phyloP scores from a whole-genome alignment of 1,284 basidiomycete genomes.

The Filobasidium uniguttulatum region DNA sequence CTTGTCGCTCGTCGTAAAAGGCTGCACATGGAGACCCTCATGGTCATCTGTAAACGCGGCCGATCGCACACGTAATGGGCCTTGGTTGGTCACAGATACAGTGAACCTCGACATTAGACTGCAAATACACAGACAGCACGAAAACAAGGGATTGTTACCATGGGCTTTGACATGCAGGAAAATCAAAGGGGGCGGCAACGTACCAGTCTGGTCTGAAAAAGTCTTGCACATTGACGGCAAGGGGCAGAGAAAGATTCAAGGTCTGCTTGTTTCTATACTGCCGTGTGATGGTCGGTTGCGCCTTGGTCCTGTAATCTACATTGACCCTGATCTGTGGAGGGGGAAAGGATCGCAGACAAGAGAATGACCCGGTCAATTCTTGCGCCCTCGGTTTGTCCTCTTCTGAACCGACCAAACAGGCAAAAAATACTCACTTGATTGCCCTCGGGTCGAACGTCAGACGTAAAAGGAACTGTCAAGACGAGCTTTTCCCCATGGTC shows the following conservation, averaged over 20 bases:
- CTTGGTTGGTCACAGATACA: slow-evolving; percentile 31
- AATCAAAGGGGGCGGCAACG: slow-evolving; percentile 6
- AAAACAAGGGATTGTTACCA: too few species aligned
- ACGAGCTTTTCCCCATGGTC: not conserved
- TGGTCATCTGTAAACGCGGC: slow-evolving; percentile 9
- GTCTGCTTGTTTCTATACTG: slow-evolving; percentile 12
- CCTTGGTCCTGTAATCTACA: slow-evolving; percentile 6
- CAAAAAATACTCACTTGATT: not conserved
- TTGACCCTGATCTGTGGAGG: slow-evolving; percentile 2
- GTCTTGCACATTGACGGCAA: slow-evolving; percentile 39
- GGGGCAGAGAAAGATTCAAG: slow-evolving; percentile 30
- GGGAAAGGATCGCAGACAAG: not conserved
- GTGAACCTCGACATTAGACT: slow-evolving; percentile 37
- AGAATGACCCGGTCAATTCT: too few species aligned
- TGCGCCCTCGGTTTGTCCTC: too few species aligned
- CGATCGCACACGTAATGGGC: slow-evolving; percentile 28
- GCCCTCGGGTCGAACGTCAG: slow-evolving; percentile 1
- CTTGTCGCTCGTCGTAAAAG: slow-evolving; percentile 9
- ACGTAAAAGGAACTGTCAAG: slow-evolving; percentile 9
- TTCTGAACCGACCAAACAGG: not conserved
- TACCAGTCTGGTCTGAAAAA: slow-evolving; percentile 36
- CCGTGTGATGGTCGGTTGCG: slow-evolving; percentile 2
- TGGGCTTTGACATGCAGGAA: not conserved
- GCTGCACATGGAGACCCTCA: slow-evolving; percentile 17
- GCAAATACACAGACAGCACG: not conserved